Evolutionary conservation across 768 basidiomycete genomes (phyloP).

Genomic region (Calocera cornea): DNA sequence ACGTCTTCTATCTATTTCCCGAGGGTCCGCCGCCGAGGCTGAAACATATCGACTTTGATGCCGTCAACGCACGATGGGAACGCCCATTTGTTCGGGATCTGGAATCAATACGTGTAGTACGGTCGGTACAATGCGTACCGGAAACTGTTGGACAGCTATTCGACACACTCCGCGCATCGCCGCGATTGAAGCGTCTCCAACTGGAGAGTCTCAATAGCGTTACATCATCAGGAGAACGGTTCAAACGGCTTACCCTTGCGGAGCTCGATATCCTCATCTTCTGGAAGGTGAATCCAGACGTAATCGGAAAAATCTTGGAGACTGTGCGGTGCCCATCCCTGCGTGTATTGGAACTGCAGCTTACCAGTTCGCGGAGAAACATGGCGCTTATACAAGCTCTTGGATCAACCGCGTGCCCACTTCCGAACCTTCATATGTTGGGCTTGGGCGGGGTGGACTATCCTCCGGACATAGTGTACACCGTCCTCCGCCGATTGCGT

Average conservation of each 20-base stretch:
- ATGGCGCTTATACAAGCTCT: background rate
- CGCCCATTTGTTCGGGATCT: background rate
- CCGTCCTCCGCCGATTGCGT: background rate
- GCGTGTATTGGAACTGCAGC: background rate
- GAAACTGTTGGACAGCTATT: background rate
- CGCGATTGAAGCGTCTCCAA: background rate
- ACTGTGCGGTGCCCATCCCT: background rate
- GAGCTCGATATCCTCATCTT: background rate
- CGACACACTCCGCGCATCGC: background rate
- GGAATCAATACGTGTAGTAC: background rate
- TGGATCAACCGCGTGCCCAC: background rate
- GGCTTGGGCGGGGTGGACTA: background rate
- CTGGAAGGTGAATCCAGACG: constrained; percentile 1
- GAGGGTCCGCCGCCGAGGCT: background rate
- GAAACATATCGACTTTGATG: constrained; percentile 1
- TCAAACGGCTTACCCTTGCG: background rate
- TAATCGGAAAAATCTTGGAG: background rate
- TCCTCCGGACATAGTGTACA: background rate
- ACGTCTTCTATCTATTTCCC: background rate
- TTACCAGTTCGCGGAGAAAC: background rate
- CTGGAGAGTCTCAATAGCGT: background rate
- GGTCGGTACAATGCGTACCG: background rate
- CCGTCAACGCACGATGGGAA: background rate
- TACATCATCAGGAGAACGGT: background rate
- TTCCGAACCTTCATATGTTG: background rate